These are phyloP conservation scores for Tubosaeta brunneosetosa DNA, from an alignment of 768 basidiomycete species.

Conservation along the genomic window DNA sequence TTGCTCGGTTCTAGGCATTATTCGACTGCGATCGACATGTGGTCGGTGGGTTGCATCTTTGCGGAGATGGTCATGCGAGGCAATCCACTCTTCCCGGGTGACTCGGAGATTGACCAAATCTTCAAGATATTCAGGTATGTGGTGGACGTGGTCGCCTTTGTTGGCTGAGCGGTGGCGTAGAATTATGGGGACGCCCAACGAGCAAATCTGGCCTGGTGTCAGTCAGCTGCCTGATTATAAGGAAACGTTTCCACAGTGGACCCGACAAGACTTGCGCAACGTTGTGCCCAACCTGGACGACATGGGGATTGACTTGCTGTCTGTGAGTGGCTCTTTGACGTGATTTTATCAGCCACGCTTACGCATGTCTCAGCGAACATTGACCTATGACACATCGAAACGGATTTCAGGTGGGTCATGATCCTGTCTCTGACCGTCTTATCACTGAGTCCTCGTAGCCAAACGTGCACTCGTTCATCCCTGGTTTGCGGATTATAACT, in stretches of 20 bases:
- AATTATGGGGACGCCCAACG: conserved; percentile 90
- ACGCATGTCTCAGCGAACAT: conserved; percentile 42
- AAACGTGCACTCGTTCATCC: conserved; percentile 53
- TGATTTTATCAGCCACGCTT: not conserved
- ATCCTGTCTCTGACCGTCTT: not conserved
- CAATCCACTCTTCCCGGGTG: conserved; percentile 91
- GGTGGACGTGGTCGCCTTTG: not conserved
- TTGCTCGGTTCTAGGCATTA: conserved; percentile 94
- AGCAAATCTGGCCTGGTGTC: conserved; percentile 90
- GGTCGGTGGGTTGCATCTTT: conserved; percentile 99
- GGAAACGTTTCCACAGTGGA: conserved; percentile 95
- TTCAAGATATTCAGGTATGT: conserved; percentile 95
- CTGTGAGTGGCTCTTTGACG: conserved; percentile 38
- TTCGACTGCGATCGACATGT: conserved; percentile 98
- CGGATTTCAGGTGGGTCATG: conserved; percentile 76
- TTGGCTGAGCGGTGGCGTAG: conserved; percentile 38
- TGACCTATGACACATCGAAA: conserved; percentile 86
- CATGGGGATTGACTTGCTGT: conserved; percentile 74
- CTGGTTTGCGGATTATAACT: conserved; percentile 48
- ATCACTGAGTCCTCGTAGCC: conserved; percentile 32
- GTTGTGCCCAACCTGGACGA: conserved; percentile 71
- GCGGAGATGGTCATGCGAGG: conserved; percentile 97
- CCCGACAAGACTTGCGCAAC: conserved; percentile 61
- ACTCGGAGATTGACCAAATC: conserved; percentile 99
- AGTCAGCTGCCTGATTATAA: conserved; percentile 90